Percentiles rank a stretch among this genome's conserved stretches.
Conservation (phyloP, 2,329 filamentous ascomycete species). For the Penicillium rolfsii region DNA sequence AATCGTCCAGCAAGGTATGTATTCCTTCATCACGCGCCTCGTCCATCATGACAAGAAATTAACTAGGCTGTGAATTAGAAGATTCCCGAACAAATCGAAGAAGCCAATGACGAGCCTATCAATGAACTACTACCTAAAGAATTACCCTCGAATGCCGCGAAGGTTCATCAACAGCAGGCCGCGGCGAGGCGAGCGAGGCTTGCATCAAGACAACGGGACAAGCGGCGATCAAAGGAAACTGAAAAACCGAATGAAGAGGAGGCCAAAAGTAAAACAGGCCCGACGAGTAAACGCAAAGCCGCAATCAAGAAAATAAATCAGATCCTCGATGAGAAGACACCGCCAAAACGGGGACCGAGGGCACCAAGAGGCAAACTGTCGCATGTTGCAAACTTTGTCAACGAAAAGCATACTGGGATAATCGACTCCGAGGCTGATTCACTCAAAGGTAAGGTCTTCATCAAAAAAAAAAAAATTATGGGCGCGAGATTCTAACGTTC, state of each 20-base stretch:
- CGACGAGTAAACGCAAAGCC: slow-evolving; percentile 1
- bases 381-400: slow-evolving; percentile 18
- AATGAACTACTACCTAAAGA: not conserved
- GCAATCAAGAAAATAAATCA: slow-evolving; percentile 2
- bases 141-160: not conserved
- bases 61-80: not conserved
- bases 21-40: not conserved
- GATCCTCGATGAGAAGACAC: slow-evolving; percentile 1
- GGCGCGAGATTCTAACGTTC: slow-evolving; percentile 13
- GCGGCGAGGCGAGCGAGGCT: slow-evolving; percentile 4
- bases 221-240: slow-evolving; percentile 1
- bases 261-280: not conserved
- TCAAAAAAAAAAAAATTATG: not conserved
- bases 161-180: not conserved
- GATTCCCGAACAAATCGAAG: not conserved
- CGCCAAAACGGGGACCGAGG: slow-evolving; percentile 3
- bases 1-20: slow-evolving; percentile 2
- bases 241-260: not conserved
- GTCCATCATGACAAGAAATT: not conserved
- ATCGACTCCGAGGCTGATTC: slow-evolving; percentile 14
- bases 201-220: slow-evolving; percentile 3
- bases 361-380: slow-evolving; percentile 17
- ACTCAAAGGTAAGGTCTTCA: slow-evolving; percentile 27
- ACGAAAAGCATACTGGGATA: slow-evolving; percentile 19
- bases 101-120: not conserved